Evolutionary conservation across 768 basidiomycete species (phyloP), one percentile per base, ranked within the genome.

Genomic region (Naematelia encephala): DNA sequence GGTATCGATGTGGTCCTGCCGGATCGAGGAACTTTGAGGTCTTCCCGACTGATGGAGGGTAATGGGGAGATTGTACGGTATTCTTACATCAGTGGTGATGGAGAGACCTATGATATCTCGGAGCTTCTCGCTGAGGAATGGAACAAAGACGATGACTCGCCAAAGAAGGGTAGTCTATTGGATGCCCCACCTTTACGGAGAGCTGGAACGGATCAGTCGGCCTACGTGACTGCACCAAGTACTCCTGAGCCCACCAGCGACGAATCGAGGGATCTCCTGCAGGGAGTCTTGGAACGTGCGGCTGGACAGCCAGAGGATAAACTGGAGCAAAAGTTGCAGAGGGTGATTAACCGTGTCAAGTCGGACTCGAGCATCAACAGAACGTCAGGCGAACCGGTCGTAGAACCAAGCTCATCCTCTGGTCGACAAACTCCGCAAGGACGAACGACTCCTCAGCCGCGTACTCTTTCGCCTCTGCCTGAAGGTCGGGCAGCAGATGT

Each of bases 111-210:
- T 69, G 94, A 98, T 75, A 91, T 98, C 73, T 91, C 90, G 68
- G 88, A 94, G 62, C 87, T 96, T 51, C 83, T 97, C 48, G 91
- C 93, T 72, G 85, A 89, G 76, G 94, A 94, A 67, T 88, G 89
- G 82, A 62, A 63, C 22, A 49, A 30, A 21, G 67, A 64, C 30
- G 34, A 39, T 16, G 34, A 39, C 8, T 16, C 34, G 34, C 34
- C 34, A 8, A 16, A 39, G 16, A 8, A 16, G 34, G 63, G 59
- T 22, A 59, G 49, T 25, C 13, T 16, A 12, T 49, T 62, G 42
- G 51, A 51, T 50, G 65, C 67, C 8, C 66, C 74, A 13, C 54
- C 58, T 12, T 49, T 72, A 2, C 44, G 55, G 49, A 51, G 74
- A 14, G 29, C 29, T 3, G 50, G 46, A 14, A 71, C 73, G 1